Base-by-base conservation (phyloP, 75 land plant genomes). In the Selaginella tamariscina region DNA sequence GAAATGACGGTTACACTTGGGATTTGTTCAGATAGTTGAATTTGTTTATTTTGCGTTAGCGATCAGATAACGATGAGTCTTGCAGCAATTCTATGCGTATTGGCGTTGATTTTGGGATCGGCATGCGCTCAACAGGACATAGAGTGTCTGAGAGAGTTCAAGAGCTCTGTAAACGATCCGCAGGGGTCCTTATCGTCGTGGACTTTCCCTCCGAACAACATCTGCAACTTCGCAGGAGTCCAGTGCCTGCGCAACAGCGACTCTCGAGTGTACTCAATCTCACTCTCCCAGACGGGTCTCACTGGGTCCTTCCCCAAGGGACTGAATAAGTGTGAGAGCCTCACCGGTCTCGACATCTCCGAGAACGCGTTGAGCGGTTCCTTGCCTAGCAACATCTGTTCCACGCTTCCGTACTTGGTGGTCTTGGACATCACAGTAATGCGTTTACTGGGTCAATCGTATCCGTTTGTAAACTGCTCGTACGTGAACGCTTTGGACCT, bases 351-450 rank as follows among this genome's bases (percentile, higher is more conserved):
- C 21, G 62, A 59, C 23, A 2, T 59, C 21, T 59, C 62, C 2
- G 18, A 26, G 23, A 59, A 59, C 62, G 26, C 5, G 23, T n/a
- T 59, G n/a, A 59, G 24, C 21, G 62, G 62, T n/a, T 2, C 18
- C 62, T 9, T 59, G 5, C 62, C 62, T 8, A 2, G 8, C 26
- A 21, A 59, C 27, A 9, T 59, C 21, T 59, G 62, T n/a, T 9
- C 9, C 21, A 59, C 23, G 5, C 62, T 59, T 21, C 62, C 62
- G 8, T 59, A 23, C 62, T n/a, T 59, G 62, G 62, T 59, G 24
- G 26, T 5, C 27, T 59, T 59, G 8, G 62, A 59, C 62, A 59
- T 59, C 21, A 2, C 5, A 5, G 24, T 9, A n/a, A 59, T 9
- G 5, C 8, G 18, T 5, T 23, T 59, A 5, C 8, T 9, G 26